Evolutionary conservation across 225 moss, liverwort and hornwort genomes (phyloP).

Genomic region (Thuidium tamariscinum): DNA sequence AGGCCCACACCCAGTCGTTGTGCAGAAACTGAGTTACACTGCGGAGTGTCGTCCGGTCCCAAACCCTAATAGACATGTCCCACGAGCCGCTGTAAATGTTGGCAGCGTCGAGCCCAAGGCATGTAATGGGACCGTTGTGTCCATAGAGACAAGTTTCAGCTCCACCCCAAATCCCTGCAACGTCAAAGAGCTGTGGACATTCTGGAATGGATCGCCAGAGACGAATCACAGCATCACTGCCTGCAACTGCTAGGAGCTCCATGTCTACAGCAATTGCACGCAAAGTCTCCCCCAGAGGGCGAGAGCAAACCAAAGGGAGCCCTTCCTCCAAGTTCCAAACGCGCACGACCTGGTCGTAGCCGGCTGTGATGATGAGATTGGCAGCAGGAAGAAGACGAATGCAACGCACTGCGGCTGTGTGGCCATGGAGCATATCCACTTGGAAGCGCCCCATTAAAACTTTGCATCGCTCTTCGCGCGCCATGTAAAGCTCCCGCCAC

Average conservation of each 20-base stretch:
- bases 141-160: slow-evolving; percentile 50
- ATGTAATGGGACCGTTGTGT: slow-evolving; percentile 78
- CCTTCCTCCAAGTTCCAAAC: slow-evolving; percentile 97
- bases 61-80: slow-evolving; percentile 89
- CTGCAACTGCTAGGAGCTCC: slow-evolving; percentile 63
- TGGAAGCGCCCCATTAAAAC: slow-evolving; percentile 81
- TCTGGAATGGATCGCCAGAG: slow-evolving; percentile 63
- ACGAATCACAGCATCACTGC: slow-evolving; percentile 51
- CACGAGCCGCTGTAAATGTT: slow-evolving; percentile 85
- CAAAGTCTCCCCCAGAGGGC: slow-evolving; percentile 68
- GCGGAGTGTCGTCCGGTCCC: slow-evolving; percentile 52
- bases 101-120: slow-evolving; percentile 58
- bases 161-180: slow-evolving; percentile 47
- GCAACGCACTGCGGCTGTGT: slow-evolving; percentile 73
- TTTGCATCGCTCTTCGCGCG: slow-evolving; percentile 76
- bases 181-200: slow-evolving; percentile 68
- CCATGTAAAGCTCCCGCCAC: slow-evolving; percentile 93
- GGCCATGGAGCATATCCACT: slow-evolving; percentile 86
- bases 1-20: slow-evolving; percentile 95
- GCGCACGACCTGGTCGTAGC: slow-evolving; percentile 80
- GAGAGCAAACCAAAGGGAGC: slow-evolving; percentile 63
- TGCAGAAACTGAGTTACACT: slow-evolving; percentile 44
- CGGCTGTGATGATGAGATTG: slow-evolving; percentile 73
- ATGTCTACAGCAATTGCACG: slow-evolving; percentile 81
- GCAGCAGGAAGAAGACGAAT: slow-evolving; percentile 76